Percentiles rank a stretch among this genome's conserved stretches.
Evolutionary conservation across 2,329 filamentous ascomycete genomes (phyloP).

Genomic region (Aspergillus awamori): DNA sequence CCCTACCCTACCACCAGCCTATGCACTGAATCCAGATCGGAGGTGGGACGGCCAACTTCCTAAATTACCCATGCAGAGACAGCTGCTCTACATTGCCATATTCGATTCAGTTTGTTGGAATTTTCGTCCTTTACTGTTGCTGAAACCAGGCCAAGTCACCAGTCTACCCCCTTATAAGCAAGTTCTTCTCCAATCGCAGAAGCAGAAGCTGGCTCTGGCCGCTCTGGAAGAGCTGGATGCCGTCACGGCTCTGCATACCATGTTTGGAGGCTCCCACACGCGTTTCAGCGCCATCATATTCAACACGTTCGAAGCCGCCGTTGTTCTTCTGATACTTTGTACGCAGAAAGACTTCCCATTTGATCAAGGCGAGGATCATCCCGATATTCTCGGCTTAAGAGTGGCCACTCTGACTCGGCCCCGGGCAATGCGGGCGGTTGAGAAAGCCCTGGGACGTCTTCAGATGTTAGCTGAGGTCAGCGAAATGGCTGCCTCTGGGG

Average conservation of each 20-base stretch:
- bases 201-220: background rate
- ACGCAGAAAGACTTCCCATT: background rate
- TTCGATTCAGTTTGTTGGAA: conserved; percentile 14
- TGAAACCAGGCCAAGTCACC: background rate
- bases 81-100: conserved; percentile 13
- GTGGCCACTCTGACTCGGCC: background rate
- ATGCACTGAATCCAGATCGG: background rate
- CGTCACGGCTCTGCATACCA: conserved; percentile 2
- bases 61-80: conserved; percentile 7
- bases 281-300: conserved; percentile 9
- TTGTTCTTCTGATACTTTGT: background rate
- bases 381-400: background rate
- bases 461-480: conserved; percentile 13
- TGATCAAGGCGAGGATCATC: background rate
- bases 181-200: conserved; percentile 1
- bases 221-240: conserved; percentile 1
- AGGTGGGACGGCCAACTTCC: conserved; percentile 7
- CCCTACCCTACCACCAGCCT: background rate
- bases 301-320: conserved; percentile 4
- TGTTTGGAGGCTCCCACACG: conserved; percentile 6
- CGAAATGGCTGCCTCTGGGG: conserved; percentile 12
- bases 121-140: conserved; percentile 7
- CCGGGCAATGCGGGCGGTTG: conserved; percentile 5
- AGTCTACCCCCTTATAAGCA: conserved; percentile 7
- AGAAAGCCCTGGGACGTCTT: conserved; percentile 10